phyloP scores from a whole-genome alignment of 306 rosid genomes.

The Acacia crassicarpa region DNA sequence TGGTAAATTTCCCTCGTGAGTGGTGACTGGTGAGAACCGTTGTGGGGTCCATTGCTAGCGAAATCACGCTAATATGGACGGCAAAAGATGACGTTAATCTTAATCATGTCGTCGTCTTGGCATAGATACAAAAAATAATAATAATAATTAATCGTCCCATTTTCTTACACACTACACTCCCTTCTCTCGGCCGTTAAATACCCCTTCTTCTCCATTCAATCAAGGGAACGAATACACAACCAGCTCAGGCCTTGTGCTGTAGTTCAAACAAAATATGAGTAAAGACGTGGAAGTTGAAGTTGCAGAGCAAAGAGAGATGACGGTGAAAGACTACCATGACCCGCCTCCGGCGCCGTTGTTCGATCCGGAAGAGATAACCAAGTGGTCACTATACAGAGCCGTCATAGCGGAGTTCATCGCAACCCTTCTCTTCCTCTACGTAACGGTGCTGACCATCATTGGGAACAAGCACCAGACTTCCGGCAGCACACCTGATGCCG shows the following conservation, averaged over 20 bases:
- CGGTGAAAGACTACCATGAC: slow-evolving; percentile 76
- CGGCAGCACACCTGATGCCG: not conserved
- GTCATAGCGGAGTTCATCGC: slow-evolving; percentile 88
- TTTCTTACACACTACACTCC: not conserved
- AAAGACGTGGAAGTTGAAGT: slow-evolving; percentile 85
- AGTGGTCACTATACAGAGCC: slow-evolving; percentile 91
- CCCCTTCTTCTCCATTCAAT: slow-evolving; percentile 27
- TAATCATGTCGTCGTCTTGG: not conserved
- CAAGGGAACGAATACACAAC: not conserved
- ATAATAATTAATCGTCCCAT: not conserved
- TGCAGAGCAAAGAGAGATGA: slow-evolving; percentile 52
- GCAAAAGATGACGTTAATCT: slow-evolving; percentile 34
- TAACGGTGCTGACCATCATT: slow-evolving; percentile 81
- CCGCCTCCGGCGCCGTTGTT: slow-evolving; percentile 83
- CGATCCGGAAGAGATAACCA: slow-evolving; percentile 58
- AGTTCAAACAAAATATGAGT: slow-evolving; percentile 37
- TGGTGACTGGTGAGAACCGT: slow-evolving; percentile 45
- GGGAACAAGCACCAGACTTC: slow-evolving; percentile 60
- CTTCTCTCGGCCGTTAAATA: slow-evolving; percentile 51
- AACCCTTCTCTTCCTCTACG: slow-evolving; percentile 85
- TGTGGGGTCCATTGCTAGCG: slow-evolving; percentile 67
- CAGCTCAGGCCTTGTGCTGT: not conserved
- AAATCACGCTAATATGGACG: slow-evolving; percentile 64
- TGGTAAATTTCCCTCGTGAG: too few species aligned
- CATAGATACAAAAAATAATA: not conserved